phyloP scores from a whole-genome alignment of 106 monocot species.

The Hemerocallis citrina region DNA sequence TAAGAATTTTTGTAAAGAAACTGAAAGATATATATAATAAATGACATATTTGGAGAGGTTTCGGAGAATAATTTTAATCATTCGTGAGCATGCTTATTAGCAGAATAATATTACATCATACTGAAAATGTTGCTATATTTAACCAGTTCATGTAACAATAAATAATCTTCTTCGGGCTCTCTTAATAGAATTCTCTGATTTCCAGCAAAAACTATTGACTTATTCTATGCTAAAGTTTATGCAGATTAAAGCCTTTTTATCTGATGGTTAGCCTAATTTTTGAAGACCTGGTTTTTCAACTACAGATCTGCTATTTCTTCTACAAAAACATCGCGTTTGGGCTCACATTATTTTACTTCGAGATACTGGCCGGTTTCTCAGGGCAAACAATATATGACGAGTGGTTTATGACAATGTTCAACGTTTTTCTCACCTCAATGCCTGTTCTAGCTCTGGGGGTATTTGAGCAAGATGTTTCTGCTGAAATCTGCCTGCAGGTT shows the following conservation, averaged over 20 bases:
- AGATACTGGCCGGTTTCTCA: conserved; percentile 58
- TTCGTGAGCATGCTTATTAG: neutral
- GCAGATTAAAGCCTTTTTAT: no score
- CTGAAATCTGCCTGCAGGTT: conserved; percentile 56
- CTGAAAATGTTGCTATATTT: no score
- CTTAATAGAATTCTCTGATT: no score
- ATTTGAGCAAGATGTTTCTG: conserved; percentile 80
- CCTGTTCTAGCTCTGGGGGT: conserved; percentile 70
- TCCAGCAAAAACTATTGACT: no score
- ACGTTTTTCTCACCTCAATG: conserved; percentile 72
- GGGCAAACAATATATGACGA: conserved; percentile 76
- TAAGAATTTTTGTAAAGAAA: conserved; percentile 7
- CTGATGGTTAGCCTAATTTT: neutral
- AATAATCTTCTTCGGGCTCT: no score
- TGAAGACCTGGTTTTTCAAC: neutral
- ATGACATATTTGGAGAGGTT: neutral
- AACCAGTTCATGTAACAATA: no score
- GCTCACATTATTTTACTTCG: conserved; percentile 63
- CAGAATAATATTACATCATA: no score
- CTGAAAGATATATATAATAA: no score
- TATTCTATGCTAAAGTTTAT: no score
- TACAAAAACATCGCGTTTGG: conserved; percentile 94
- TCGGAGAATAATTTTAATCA: no score
- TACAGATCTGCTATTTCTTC: conserved; percentile 90
- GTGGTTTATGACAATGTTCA: conserved; percentile 72